Evolutionary conservation across 148 eudicot genomes (phyloP), one percentile per base, ranked within the genome.

Genomic region (Simmondsia chinensis): DNA sequence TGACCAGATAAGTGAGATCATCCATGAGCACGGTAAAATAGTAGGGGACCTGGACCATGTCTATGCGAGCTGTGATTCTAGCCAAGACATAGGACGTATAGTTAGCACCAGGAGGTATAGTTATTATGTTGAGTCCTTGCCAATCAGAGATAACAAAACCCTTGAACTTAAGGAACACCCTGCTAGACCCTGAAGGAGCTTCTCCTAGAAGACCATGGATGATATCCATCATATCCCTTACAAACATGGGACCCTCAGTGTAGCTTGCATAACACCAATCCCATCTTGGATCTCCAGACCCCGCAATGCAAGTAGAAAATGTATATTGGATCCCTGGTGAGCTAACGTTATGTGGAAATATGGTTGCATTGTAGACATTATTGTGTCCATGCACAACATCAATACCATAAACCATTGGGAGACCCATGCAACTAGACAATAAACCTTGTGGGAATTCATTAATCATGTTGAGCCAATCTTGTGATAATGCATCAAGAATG

Each of bases 111-210:
- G 71, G 64, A 10, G 97, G 94, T 48, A 72, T 40, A 28, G 94
- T 88, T 45, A 88, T 70, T 60, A 73, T 70, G 69, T 88, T 94
- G 33, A 88, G 61, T 24, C 97, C 97, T 59, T 88, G 62, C 94
- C 91, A 88, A 69, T 88, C 94, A 15, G 97, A 77, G 74, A 83
- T 88, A 34, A 83, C 84, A 48, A 88, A 83, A 61, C 97, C 97
- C 94, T 88, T 79, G 70, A 63, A 82, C 73, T 64, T 72, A 82
- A 7, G 93, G 93, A 21, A 69, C 37, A 52, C 93, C 85, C 35
- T 52, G 56, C 14, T 60, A 14, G 71, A 61, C 33, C 61, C 67
- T 61, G 79, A 85, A 46, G 51, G 53, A n/a, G n/a, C n/a, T 47
- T 82, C 77, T 27, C 93, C 93, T 75, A 77, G 93, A 29, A 82